Evolutionary conservation across 1,284 basidiomycete genomes (phyloP).

Genomic region (Tilletiaria anomala): DNA sequence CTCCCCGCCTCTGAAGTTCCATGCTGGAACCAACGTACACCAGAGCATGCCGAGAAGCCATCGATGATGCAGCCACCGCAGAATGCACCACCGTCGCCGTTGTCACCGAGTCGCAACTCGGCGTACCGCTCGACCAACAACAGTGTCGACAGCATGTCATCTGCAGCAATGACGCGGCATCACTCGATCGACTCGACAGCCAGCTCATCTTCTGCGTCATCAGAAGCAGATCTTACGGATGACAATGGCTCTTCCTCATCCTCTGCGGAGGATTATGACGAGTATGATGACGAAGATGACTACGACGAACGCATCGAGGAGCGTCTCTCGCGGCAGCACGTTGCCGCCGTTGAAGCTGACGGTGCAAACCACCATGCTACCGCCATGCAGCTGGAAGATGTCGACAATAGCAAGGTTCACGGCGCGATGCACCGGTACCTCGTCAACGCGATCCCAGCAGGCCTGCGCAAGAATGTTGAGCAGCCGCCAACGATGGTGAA

Average conservation of each 20-base stretch:
- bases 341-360: constrained; percentile 4
- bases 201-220: constrained; percentile 17
- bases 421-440: constrained; percentile 2
- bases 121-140: constrained; percentile 7
- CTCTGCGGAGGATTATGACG: constrained; percentile 28
- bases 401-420: constrained; percentile 11
- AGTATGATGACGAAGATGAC: constrained; percentile 31
- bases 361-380: not conserved
- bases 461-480: constrained; percentile 23
- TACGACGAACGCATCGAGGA: constrained; percentile 20
- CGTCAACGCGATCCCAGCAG: constrained; percentile 10
- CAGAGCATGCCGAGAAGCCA: constrained; percentile 7
- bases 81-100: constrained; percentile 4
- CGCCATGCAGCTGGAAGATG: constrained; percentile 2
- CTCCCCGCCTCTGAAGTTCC: constrained; percentile 32
- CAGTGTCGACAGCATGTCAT: constrained; percentile 5
- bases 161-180: constrained; percentile 20
- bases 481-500: too few relatives aligned
- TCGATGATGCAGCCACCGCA: not conserved
- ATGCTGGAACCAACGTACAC: constrained; percentile 11
- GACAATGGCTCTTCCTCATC: constrained; percentile 35
- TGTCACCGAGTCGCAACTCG: constrained; percentile 4
- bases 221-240: constrained; percentile 35
- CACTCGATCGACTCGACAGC: constrained; percentile 14
- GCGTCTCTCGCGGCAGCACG: constrained; percentile 15